Evolutionary conservation across 2,329 filamentous ascomycete species (phyloP).

Genomic region (Dactylellina haptotyla): DNA sequence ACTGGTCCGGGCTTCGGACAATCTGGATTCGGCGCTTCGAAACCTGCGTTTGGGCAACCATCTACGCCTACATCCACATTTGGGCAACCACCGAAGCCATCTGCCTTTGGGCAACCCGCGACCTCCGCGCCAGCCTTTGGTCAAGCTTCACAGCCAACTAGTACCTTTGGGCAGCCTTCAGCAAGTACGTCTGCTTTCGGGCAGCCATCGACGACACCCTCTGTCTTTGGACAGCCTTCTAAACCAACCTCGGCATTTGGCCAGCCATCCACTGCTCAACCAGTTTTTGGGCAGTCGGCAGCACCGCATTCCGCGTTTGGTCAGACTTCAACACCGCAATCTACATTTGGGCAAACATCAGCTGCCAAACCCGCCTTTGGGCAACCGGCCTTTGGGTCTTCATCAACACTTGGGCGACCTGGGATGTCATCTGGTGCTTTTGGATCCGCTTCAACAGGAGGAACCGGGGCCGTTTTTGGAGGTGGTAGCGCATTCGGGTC

Average conservation of each 20-base stretch:
- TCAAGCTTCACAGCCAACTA: conserved; percentile 53
- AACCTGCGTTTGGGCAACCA: conserved; percentile 61
- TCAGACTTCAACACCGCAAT: conserved; percentile 48
- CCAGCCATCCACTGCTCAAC: conserved; percentile 26
- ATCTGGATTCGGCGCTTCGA: conserved; percentile 39
- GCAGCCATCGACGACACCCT: conserved; percentile 31
- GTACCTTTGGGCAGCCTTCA: conserved; percentile 45
- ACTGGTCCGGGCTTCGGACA: conserved; percentile 56
- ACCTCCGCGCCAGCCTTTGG: conserved; percentile 53
- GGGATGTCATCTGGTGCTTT: conserved; percentile 63
- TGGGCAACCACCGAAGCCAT: conserved; percentile 59
- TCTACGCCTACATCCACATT: conserved; percentile 59
- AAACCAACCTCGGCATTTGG: conserved; percentile 40
- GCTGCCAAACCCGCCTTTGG: conserved; percentile 59
- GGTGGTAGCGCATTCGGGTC: conserved; percentile 63
- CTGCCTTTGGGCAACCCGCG: conserved; percentile 41
- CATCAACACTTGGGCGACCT: conserved; percentile 66
- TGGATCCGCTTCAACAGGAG: conserved; percentile 61
- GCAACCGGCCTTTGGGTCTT: conserved; percentile 65
- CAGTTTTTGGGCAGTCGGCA: conserved; percentile 59
- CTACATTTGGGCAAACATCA: conserved; percentile 58
- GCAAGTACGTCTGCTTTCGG: conserved; percentile 48
- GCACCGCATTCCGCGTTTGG: conserved; percentile 56
- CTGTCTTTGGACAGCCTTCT: conserved; percentile 50
- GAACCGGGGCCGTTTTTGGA: conserved; percentile 59